These are phyloP conservation scores for Penicillium polonicum DNA, from an alignment of 2,329 filamentous ascomycete species.

Conservation along the genomic window DNA sequence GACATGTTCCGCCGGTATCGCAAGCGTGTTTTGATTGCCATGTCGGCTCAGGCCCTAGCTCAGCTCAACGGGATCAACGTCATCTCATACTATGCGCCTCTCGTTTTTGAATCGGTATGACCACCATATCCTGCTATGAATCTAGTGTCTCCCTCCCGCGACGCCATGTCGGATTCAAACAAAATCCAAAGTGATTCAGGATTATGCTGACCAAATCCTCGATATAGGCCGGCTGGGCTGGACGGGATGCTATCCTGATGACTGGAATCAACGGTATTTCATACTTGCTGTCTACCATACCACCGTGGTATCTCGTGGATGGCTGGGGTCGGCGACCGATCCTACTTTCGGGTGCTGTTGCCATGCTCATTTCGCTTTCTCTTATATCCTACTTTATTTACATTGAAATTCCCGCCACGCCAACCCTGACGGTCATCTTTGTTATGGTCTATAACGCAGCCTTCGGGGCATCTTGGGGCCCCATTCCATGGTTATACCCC, in stretches of 20 bases:
- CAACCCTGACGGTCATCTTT: constrained; percentile 82
- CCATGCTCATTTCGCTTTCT: constrained; percentile 85
- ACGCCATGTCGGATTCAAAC: background rate
- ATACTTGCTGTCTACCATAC: constrained; percentile 87
- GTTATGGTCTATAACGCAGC: constrained; percentile 99
- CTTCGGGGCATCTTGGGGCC: constrained; percentile 96
- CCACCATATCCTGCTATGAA: background rate
- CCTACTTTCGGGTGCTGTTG: constrained; percentile 80
- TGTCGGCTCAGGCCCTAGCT: constrained; percentile 94
- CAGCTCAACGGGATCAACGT: constrained; percentile 99
- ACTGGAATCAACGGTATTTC: constrained; percentile 92
- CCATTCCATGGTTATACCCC: constrained; percentile 96
- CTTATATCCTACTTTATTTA: constrained; percentile 94
- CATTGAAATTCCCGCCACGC: constrained; percentile 74
- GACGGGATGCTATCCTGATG: constrained; percentile 90
- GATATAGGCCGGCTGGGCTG: constrained; percentile 74
- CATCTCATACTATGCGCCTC: constrained; percentile 96
- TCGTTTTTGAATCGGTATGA: constrained; percentile 77
- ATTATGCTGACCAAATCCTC: background rate
- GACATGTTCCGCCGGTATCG: constrained; percentile 96
- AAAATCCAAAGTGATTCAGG: background rate
- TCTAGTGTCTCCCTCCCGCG: background rate
- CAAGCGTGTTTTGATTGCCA: constrained; percentile 94
- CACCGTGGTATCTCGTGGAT: constrained; percentile 96
- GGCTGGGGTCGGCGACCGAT: constrained; percentile 86